Base-by-base conservation (phyloP, 2,329 filamentous ascomycete genomes). In the Coniochaeta hoffmannii region DNA sequence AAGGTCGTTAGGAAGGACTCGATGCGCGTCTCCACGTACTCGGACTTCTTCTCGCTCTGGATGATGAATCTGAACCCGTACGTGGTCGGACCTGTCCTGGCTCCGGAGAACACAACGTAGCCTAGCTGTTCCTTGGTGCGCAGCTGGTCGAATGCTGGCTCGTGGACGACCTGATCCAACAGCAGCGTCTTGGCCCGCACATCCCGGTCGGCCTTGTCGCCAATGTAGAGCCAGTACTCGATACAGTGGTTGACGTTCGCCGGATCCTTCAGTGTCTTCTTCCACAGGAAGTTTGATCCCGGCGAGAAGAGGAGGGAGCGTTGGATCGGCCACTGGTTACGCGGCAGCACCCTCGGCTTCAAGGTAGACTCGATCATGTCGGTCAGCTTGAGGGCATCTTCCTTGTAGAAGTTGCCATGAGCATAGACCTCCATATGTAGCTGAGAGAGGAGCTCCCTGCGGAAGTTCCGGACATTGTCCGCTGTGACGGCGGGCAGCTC, bases 51-150 rank as follows among this genome's bases (percentile, higher is more conserved):
- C 72, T 99, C 93, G 67, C 90, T 96, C 74, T 99, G 94, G 30
- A 99, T 90, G 59, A 97, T 82, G 60, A 99, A 88, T 6, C 92
- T 83, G 71, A 94, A 94, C 1, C 89, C 90, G 64, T 90, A 87
- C 0, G 88, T 93, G 0, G 88, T 91, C n/a, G 84, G 75, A 55
- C 88, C 83, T 53, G 81, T 80, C 36, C 87, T 79, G 11, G 85
- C 78, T 28, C 90, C 89, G 51, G 89, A 93, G 71, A 93, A 96
- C 0, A 99, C 93, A 54, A 99, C 89, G 64, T 99, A 99, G 12
- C 94, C 94, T 7, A 99, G 86, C 72, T 99, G 93, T 70, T 99
- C 93, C 71, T 97, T 97, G 44, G 94, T 97, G 52, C 94, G 85
- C 8, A 99, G 79, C 69, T 96, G 91, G 71, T 99, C 90, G 67